Conservation (phyloP, 2,329 filamentous ascomycete species). For the Cryoendolithus antarcticus region DNA sequence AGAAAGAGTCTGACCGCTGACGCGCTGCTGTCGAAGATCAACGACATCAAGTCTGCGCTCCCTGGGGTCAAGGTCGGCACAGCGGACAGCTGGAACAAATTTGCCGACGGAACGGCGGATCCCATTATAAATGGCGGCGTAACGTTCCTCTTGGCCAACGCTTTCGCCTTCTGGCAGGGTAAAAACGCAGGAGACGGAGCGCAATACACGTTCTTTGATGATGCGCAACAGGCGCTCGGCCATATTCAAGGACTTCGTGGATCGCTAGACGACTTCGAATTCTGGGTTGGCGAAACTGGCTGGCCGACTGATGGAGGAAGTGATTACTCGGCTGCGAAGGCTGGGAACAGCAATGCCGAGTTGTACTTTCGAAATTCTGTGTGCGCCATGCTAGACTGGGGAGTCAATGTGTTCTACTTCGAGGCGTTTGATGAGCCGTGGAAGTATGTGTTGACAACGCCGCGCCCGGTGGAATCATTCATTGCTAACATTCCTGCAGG, state of each 20-base stretch:
- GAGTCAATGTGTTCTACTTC: conserved; percentile 59
- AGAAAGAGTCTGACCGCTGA: conserved; percentile 53
- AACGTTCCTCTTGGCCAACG: conserved; percentile 53
- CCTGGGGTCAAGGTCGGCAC: conserved; percentile 49
- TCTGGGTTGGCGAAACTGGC: conserved; percentile 58
- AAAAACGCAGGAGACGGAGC: conserved; percentile 40
- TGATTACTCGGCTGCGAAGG: conserved; percentile 49
- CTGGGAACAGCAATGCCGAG: conserved; percentile 46
- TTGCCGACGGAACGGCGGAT: conserved; percentile 54
- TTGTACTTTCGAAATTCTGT: conserved; percentile 50
- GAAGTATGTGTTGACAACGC: not conserved
- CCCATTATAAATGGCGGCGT: conserved; percentile 48
- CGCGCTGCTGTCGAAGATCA: conserved; percentile 49
- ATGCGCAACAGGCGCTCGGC: conserved; percentile 50
- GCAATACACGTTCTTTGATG: conserved; percentile 52
- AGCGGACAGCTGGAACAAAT: conserved; percentile 64
- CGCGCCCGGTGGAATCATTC: no score
- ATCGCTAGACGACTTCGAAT: conserved; percentile 42
- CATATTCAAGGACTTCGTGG: conserved; percentile 43
- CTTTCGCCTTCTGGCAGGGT: conserved; percentile 63
- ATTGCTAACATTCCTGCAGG: conserved; percentile 13
- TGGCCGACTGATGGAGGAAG: conserved; percentile 53
- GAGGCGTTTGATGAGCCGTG: conserved; percentile 58
- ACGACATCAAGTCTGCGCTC: conserved; percentile 45
- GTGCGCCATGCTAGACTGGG: conserved; percentile 32